A percentile compares a stretch with the other conserved stretches of the same genome.
These are phyloP conservation scores for Aspergillus heteromorphus DNA, from an alignment of 495 filamentous ascomycete species.

Conservation along the genomic window DNA sequence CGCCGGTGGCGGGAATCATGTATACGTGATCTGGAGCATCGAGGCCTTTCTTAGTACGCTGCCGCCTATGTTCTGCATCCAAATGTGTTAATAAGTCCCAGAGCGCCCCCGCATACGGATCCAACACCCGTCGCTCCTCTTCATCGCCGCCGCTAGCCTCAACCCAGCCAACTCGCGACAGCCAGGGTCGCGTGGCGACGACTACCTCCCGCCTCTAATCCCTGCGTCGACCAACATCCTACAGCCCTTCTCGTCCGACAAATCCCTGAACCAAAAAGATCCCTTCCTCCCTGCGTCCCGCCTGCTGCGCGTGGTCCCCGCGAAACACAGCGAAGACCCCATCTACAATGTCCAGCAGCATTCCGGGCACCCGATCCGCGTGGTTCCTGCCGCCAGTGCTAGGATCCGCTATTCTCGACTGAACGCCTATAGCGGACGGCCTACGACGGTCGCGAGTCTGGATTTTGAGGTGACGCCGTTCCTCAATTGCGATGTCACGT, in stretches of 20 bases:
- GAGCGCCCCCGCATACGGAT: slow-evolving; percentile 72
- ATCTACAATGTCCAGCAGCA: slow-evolving; percentile 60
- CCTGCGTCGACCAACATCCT: slow-evolving; percentile 78
- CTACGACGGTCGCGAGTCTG: slow-evolving; percentile 72
- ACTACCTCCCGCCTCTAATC: slow-evolving; percentile 71
- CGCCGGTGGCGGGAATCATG: slow-evolving; percentile 49
- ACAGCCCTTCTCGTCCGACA: slow-evolving; percentile 68
- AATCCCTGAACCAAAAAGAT: slow-evolving; percentile 55
- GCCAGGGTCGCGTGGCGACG: slow-evolving; percentile 48
- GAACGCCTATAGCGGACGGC: slow-evolving; percentile 56
- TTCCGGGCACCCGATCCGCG: slow-evolving; percentile 58
- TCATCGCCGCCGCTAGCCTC: slow-evolving; percentile 66
- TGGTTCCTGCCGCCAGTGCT: slow-evolving; percentile 78
- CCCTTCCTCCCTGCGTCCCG: slow-evolving; percentile 76
- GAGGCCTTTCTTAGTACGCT: slow-evolving; percentile 62
- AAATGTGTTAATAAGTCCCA: slow-evolving; percentile 17
- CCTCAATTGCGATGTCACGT: slow-evolving; percentile 62
- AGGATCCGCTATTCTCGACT: slow-evolving; percentile 74
- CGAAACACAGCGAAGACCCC: slow-evolving; percentile 52
- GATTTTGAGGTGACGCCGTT: slow-evolving; percentile 87
- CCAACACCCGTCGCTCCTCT: slow-evolving; percentile 70
- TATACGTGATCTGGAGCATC: slow-evolving; percentile 76
- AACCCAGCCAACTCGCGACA: slow-evolving; percentile 51
- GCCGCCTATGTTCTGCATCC: background rate
- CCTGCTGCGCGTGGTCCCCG: slow-evolving; percentile 70